Evolutionary conservation across 768 basidiomycete species (phyloP).

Genomic region (Leccinum disarticulatum): DNA sequence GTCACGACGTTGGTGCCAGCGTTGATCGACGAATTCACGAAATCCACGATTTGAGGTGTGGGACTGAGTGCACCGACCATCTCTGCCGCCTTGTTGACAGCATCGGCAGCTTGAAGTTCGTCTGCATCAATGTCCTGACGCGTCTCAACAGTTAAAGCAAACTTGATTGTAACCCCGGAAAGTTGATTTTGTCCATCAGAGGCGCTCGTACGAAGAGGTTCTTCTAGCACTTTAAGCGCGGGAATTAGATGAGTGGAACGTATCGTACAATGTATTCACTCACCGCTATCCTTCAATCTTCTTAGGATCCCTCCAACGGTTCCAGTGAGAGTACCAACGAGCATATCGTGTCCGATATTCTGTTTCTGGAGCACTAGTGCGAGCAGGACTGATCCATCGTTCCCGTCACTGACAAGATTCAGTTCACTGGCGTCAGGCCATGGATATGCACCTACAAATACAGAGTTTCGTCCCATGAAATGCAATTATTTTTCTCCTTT

Average conservation of each 20-base stretch:
- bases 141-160: constrained; percentile 5
- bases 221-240: constrained; percentile 15
- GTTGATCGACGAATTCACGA: background rate
- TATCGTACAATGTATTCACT: background rate
- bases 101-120: constrained; percentile 17
- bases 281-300: constrained; percentile 17
- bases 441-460: constrained; percentile 15
- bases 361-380: constrained; percentile 15
- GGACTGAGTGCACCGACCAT: background rate
- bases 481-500: constrained; percentile 11
- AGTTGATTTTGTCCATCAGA: background rate
- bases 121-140: background rate
- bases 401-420: constrained; percentile 13
- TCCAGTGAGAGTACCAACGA: constrained; percentile 12
- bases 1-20: background rate
- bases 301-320: constrained; percentile 12
- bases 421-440: background rate
- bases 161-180: constrained; percentile 14
- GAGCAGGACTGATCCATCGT: constrained; percentile 11
- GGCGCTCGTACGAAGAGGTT: constrained; percentile 2
- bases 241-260: background rate
- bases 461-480: constrained; percentile 13
- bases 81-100: constrained; percentile 7
- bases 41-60: background rate
- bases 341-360: constrained; percentile 2